Conservation (phyloP, 306 rosid species). For the Delonix regia region DNA sequence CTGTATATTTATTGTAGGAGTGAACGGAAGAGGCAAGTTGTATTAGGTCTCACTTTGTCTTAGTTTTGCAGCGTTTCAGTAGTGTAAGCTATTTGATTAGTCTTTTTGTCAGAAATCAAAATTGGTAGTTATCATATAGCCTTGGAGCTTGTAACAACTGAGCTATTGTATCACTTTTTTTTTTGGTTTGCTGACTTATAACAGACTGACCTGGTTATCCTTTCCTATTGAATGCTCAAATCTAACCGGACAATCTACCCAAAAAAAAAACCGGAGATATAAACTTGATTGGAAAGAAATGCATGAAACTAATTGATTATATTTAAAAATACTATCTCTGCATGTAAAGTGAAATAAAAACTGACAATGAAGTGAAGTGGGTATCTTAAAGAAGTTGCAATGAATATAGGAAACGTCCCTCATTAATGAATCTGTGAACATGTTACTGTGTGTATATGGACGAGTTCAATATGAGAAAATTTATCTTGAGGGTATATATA, state of each 20-base stretch:
- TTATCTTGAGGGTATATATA: background rate
- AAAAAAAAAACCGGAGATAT: background rate
- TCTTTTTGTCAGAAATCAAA: background rate
- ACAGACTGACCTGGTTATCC: background rate
- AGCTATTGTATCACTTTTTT: background rate
- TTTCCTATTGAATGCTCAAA: background rate
- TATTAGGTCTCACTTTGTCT: constrained; percentile 9
- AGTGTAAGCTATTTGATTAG: background rate
- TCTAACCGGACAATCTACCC: background rate
- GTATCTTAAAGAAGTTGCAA: background rate
- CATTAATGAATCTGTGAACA: background rate
- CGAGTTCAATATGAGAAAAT: background rate
- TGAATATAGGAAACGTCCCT: background rate
- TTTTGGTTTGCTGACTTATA: background rate
- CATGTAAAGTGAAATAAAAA: background rate
- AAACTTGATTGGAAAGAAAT: background rate
- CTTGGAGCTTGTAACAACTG: background rate
- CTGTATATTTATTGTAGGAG: constrained; percentile 28
- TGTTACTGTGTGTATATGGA: background rate
- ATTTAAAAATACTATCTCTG: background rate
- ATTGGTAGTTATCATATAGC: background rate
- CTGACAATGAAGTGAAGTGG: background rate
- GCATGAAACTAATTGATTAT: background rate
- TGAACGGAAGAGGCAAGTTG: background rate
- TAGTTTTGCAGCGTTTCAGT: constrained; percentile 12